Evolutionary conservation across 306 rosid genomes (phyloP), one percentile per base, ranked within the genome.

Genomic region (Abrus precatorius): DNA sequence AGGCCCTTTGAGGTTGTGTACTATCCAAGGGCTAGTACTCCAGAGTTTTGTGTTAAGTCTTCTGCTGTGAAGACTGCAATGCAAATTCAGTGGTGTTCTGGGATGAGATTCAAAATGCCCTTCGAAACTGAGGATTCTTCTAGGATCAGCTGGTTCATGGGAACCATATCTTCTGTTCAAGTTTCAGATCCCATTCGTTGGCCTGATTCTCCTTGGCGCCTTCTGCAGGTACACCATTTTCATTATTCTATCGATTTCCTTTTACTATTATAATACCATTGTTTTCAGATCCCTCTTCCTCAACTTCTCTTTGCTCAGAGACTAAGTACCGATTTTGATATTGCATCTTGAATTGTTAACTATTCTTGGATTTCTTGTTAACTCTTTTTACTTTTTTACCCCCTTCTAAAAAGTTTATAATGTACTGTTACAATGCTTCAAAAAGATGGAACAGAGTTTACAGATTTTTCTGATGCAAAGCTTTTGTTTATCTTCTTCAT

Each of bases 131-230:
- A 96, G 79, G 99, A 96, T 72, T 89, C 98, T 7, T 91, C 98
- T 30, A 85, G 99, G 75, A 90, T 96, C 60, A 96, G 99, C 83
- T 96, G 99, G 99, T 96, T 96, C 82, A 93, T 93, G 98, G 99
- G 99, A 56, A 96, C 99, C 3, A 85, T 96, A 44, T 89, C 98
- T 85, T 86, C 91, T 77, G 89, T 86, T 69, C 88, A 88, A 72
- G 89, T 85, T 54, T 86, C 89, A 28, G 92, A 92, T 89, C 93
- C 98, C 14, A 54, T 84, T 75, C 89, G 79, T 43, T 96, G 98
- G 96, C 91, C 94, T 41, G 90, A 90, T 88, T 96, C 99, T 78
- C 99, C 99, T 56, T 96, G 99, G 99, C 93, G 98, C 3, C 90
- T 88, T 78, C 84, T 96, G 28, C 93, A 93, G 98, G 99, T 95